A percentile compares a stretch with the other conserved stretches of the same genome.
These are phyloP conservation scores for Solanum piurae DNA, from an alignment of 257 asterid genomes.

Conservation along the genomic window DNA sequence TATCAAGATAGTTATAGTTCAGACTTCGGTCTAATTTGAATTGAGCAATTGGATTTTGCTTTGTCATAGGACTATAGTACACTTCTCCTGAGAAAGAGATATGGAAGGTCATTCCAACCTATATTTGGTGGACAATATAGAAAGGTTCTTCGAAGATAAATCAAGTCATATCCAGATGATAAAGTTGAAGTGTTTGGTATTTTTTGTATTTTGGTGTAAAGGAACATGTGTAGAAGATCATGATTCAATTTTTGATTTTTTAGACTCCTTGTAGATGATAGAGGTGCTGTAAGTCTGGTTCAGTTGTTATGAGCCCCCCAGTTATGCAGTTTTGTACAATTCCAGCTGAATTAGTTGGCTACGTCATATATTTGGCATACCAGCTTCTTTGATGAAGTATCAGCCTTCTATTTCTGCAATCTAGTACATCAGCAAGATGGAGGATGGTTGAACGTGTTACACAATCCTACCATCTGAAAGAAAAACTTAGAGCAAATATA, in stretches of 20 bases:
- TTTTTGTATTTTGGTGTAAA: neutral
- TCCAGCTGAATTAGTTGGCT: neutral
- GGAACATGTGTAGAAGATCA: neutral
- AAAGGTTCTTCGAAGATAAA: neutral
- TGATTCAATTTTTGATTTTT: neutral
- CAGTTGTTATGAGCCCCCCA: neutral
- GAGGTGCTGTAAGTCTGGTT: neutral
- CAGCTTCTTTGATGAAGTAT: neutral
- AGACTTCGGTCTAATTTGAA: neutral
- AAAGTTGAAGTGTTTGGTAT: neutral
- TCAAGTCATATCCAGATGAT: neutral
- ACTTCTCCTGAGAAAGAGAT: neutral
- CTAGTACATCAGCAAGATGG: neutral
- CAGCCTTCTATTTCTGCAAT: neutral
- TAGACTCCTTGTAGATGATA: neutral
- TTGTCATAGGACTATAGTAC: neutral
- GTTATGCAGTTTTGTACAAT: neutral
- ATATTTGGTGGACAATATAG: neutral
- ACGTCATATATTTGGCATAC: neutral
- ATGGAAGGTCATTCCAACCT: neutral
- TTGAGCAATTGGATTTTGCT: neutral
- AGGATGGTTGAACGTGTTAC: neutral
- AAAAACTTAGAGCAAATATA: neutral
- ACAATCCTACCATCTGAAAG: neutral
- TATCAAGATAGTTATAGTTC: neutral